Base-by-base conservation (phyloP, 176 grass and related monocot genomes). In the Aegilops speltoides region DNA sequence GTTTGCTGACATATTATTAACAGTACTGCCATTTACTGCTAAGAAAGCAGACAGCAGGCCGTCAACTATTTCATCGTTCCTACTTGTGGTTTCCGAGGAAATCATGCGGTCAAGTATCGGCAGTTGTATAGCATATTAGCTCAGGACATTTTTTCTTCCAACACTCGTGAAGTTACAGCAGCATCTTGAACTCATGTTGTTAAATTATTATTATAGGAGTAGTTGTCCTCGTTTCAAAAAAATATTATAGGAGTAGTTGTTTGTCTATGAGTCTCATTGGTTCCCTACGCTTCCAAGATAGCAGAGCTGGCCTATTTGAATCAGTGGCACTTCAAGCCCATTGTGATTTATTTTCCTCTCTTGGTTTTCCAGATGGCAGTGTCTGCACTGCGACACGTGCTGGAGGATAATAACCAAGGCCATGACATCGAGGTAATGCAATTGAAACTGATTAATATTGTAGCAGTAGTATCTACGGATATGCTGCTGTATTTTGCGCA, bases 281-380 rank as follows among this genome's bases (percentile, higher is more conserved):
- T 68, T 37, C 72, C 33, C 24, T 66, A 2, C 62, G 40, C 11
- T 6, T 83, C n/a, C 24, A 14, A 45, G 17, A 46, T 64, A 63
- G 80, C 14, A 66, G 28, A 60, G 67, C 15, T 45, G 13, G 16
- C 14, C 14, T 17, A 3, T 88, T 61, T 78, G 45, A 48, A 4
- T 45, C 41, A 33, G 40, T 64, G 12, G 40, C 20, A 59, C 19
- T 59, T 22, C 17, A 43, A 52, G 25, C 3, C 34, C 48, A 24
- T 81, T 26, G 4, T 61, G 12, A 76, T 82, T 78, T 29, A 24
- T 60, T 22, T 81, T 77, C 3, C 26, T 48, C 33, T 23, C 59
- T 17, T 50, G 23, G 26, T 82, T 82, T 90, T 82, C 36, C 78
- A 86, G 78, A 82, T 89, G 78, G 50, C 82, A 24, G 15, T 82